phyloP scores from a whole-genome alignment of 768 basidiomycete species.

The Suillus decipiens region DNA sequence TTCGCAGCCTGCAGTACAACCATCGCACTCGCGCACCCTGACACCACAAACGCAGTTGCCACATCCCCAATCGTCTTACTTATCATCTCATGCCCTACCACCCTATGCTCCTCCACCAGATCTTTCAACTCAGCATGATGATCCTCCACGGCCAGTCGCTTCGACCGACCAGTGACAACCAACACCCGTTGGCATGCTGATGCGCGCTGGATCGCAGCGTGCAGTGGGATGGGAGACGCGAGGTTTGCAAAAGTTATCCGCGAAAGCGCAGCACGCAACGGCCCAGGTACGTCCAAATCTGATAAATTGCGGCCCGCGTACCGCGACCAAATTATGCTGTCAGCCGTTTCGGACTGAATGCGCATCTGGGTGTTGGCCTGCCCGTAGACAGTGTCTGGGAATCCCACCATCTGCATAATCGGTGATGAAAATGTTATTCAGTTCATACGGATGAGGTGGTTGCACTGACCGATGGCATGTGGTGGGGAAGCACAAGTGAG shows the following conservation, averaged over 20 bases:
- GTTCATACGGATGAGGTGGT: not conserved
- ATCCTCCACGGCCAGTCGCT: slow-evolving; percentile 70
- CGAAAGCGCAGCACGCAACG: slow-evolving; percentile 39
- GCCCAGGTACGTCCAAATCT: slow-evolving; percentile 13
- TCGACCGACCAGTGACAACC: slow-evolving; percentile 72
- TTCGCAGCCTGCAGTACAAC: slow-evolving; percentile 70
- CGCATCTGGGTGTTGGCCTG: slow-evolving; percentile 61
- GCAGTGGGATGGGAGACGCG: slow-evolving; percentile 59
- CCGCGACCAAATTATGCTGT: slow-evolving; percentile 71
- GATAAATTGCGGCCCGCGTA: slow-evolving; percentile 41
- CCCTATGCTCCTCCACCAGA: slow-evolving; percentile 48
- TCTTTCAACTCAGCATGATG: slow-evolving; percentile 71
- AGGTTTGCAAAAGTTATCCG: slow-evolving; percentile 66
- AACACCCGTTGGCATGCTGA: slow-evolving; percentile 47
- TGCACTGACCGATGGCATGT: slow-evolving; percentile 44
- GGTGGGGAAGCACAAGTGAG: not conserved
- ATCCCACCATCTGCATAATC: slow-evolving; percentile 33
- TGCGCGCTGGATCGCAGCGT: slow-evolving; percentile 46
- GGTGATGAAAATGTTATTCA: not conserved
- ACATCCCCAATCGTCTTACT: slow-evolving; percentile 87
- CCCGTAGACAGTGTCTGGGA: slow-evolving; percentile 74
- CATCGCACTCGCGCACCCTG: slow-evolving; percentile 49
- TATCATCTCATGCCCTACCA: slow-evolving; percentile 37
- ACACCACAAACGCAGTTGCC: slow-evolving; percentile 74
- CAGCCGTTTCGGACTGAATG: slow-evolving; percentile 82